These are phyloP conservation scores for Syzygium grande DNA, from an alignment of 345 rosid species.

Conservation along the genomic window DNA sequence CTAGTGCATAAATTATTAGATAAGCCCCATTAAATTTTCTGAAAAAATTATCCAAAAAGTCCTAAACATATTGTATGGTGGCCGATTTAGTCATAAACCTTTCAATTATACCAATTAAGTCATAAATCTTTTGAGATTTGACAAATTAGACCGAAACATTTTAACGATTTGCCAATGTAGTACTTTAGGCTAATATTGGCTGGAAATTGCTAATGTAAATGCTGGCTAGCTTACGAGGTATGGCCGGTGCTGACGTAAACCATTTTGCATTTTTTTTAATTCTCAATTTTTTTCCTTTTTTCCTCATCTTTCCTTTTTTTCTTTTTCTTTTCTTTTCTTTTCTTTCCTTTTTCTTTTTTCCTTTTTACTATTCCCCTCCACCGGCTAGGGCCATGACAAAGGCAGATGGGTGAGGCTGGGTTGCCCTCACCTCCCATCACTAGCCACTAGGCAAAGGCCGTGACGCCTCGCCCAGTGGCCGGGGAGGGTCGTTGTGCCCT, in stretches of 20 bases:
- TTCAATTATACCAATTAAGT: background rate
- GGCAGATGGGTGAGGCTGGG: fast-evolving
- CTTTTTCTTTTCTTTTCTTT: too few relatives aligned
- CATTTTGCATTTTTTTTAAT: fast-evolving
- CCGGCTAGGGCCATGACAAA: fast-evolving
- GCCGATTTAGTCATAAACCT: background rate
- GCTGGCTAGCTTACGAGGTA: background rate
- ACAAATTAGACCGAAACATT: background rate
- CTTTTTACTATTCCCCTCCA: background rate
- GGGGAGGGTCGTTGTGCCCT: too few relatives aligned
- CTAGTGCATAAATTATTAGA: background rate
- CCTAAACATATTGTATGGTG: background rate
- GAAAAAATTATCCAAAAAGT: background rate
- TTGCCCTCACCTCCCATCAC: background rate
- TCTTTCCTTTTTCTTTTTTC: too few relatives aligned
- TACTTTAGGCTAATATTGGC: background rate
- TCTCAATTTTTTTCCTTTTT: too few relatives aligned
- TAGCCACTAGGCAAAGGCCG: background rate
- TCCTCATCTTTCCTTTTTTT: too few relatives aligned
- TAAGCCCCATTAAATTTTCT: background rate
- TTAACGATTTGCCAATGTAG: background rate
- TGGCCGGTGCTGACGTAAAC: fast-evolving
- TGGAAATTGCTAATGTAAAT: fast-evolving
- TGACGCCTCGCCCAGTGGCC: fast-evolving
- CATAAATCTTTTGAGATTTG: background rate